Evolutionary conservation across 352 stramenopile genomes (phyloP), one percentile per base, ranked within the genome.

Genomic region (Phytophthora chlamydospora): DNA sequence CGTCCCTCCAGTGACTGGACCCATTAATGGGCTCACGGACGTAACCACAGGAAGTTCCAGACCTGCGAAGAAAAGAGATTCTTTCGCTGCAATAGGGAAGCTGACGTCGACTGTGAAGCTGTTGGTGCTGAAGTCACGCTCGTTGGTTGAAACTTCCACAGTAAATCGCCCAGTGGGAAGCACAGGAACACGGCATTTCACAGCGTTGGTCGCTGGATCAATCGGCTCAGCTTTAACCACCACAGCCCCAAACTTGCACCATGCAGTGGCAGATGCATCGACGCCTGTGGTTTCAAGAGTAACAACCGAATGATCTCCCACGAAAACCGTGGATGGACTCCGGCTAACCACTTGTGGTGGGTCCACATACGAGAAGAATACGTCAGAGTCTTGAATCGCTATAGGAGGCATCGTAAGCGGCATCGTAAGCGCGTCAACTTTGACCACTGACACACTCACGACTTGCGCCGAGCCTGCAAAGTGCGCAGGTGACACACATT

Each of bases 131-230:
- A 85, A 88, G 39, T 88, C 78, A 6, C 57, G 50, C 29, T 67
- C 49, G 41, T 88, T 88, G 5, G 58, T 66, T 3, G 75, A 83
- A 0, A 88, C 48, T 38, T 78, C 73, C 6, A 85, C 41, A 19
- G 58, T 49, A 31, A 72, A 66, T 12, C 36, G 41, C 9, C 66
- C 71, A 14, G 40, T 24, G 3, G 31, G 14, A 11, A 73, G 24
- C 0, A 45, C 8, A 8, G 73, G 70, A 11, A 65, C 42, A 0
- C 8, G 42, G 12, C 75, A 88, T 6, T 35, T 24, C 1, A 83
- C 34, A 8, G 21, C n/a, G n/a, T 21, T 16, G 11, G 27, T 32
- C 3, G 13, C 16, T 24, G 31, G 29, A 33, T 35, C 19, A 14
- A 45, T 21, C 24, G 29, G 9, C 27, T 48, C 44, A 3, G 70